These are phyloP conservation scores for Euphorbia tirucalli DNA, from an alignment of 345 rosid genomes.

Conservation along the genomic window DNA sequence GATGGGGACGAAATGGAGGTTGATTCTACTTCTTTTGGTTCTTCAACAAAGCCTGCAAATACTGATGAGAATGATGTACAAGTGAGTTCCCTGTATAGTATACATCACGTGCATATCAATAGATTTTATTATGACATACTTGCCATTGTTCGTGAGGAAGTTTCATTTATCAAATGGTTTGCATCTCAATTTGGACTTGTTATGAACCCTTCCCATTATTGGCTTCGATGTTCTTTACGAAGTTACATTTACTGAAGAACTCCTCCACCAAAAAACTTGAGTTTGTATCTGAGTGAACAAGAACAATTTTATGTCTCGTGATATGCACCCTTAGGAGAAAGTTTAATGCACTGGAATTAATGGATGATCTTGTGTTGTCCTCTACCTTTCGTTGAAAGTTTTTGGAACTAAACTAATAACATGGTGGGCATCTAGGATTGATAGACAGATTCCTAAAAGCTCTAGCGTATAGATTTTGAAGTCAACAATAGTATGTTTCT, in stretches of 20 bases:
- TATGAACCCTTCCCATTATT: background rate
- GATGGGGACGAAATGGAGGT: slow-evolving; percentile 22
- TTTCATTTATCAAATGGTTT: slow-evolving; percentile 2
- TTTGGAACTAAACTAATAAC: background rate
- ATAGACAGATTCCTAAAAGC: background rate
- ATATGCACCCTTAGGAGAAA: background rate
- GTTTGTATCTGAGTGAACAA: background rate
- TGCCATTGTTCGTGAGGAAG: background rate
- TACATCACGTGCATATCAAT: background rate
- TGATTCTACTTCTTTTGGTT: slow-evolving; percentile 23
- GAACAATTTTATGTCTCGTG: background rate
- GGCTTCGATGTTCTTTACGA: background rate
- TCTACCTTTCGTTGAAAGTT: background rate
- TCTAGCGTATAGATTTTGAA: background rate
- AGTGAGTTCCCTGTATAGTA: slow-evolving; percentile 20
- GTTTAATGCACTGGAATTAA: background rate
- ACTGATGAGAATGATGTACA: slow-evolving; percentile 27
- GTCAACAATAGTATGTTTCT: background rate
- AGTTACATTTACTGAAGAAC: background rate
- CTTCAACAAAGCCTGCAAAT: slow-evolving; percentile 24
- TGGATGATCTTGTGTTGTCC: background rate
- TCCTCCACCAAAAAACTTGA: background rate
- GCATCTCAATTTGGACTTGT: slow-evolving; percentile 1
- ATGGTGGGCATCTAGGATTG: background rate
- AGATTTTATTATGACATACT: background rate